Evolutionary conservation across 257 asterid genomes (phyloP).

Genomic region (Solanum phureja): DNA sequence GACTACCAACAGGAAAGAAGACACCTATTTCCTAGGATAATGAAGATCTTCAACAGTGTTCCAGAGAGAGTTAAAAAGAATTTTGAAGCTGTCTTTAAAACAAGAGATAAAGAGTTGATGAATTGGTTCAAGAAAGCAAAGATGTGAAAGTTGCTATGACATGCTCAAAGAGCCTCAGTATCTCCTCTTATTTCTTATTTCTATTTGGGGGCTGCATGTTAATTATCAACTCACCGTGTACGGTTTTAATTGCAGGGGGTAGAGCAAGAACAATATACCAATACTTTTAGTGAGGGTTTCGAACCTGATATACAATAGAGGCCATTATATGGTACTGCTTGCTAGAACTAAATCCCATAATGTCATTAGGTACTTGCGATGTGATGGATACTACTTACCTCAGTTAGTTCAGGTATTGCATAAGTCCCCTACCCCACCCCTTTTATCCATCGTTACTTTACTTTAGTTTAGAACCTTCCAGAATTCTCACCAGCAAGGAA

Average conservation of each 20-base stretch:
- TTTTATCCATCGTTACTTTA: no score
- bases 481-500: background rate
- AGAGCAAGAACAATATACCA: background rate
- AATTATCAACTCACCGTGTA: background rate
- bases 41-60: background rate
- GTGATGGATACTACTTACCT: no score
- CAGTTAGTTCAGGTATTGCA: no score
- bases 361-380: no score
- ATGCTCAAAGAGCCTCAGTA: background rate
- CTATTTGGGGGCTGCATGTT: no score
- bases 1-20: background rate
- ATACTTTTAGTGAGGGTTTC: background rate
- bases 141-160: background rate
- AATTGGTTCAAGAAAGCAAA: background rate
- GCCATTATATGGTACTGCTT: background rate
- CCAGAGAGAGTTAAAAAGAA: background rate
- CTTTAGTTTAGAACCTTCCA: background rate
- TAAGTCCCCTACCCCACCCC: no score
- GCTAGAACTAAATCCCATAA: background rate
- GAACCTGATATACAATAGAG: background rate
- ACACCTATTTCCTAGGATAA: background rate
- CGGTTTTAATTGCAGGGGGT: background rate
- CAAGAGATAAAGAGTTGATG: background rate
- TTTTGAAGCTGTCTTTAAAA: background rate
- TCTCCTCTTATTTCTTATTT: no score